Base-by-base conservation (phyloP, 1,284 basidiomycete species). In the Ustilago vetiveriae region DNA sequence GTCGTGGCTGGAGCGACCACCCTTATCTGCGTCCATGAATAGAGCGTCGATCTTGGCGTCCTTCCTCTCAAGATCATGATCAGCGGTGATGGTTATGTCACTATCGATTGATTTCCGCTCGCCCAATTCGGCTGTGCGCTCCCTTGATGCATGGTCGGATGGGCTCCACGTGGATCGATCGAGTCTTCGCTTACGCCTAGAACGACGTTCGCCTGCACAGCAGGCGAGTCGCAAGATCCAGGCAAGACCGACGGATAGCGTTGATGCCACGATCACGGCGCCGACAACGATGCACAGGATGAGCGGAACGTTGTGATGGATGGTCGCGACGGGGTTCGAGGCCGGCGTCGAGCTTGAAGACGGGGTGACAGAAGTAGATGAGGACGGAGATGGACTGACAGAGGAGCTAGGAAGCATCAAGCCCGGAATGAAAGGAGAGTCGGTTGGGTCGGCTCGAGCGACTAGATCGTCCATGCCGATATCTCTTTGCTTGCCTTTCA, bases 271-370 rank as follows among this genome's bases (percentile, higher is more conserved):
- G 1, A 75, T 45, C 13, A 75, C 39, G n/a, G 62, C 56, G 22
- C 71, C 67, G 14, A 75, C 40, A 13, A 69, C 57, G n/a, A 75
- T 59, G 35, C 66, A 56, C 17, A 75, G 35, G 22, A 71, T 52
- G 24, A 74, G 46, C 6, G 68, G 74, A 2, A 38, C 43, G 42
- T 72, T 75, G 60, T 67, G 64, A 23, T 44, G 57, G 22, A 75
- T 50, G 10, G 36, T 38, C 10, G 56, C 35, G 17, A 51, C 37
- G n/a, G 51, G 51, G 30, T 55, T 51, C 4, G 51, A 50, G 35
- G 37, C 29, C 11, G 39, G 14, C 4, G 54, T 44, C 2, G 53
- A 30, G 10, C 42, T 46, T 11, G 62, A 33, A 14, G 62, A 57
- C 11, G 49, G 21, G 3, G 30, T 35, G 30, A 22, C 36, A 21